phyloP scores from a whole-genome alignment of 2,329 filamentous ascomycete genomes.

The Aspergillus terreus region DNA sequence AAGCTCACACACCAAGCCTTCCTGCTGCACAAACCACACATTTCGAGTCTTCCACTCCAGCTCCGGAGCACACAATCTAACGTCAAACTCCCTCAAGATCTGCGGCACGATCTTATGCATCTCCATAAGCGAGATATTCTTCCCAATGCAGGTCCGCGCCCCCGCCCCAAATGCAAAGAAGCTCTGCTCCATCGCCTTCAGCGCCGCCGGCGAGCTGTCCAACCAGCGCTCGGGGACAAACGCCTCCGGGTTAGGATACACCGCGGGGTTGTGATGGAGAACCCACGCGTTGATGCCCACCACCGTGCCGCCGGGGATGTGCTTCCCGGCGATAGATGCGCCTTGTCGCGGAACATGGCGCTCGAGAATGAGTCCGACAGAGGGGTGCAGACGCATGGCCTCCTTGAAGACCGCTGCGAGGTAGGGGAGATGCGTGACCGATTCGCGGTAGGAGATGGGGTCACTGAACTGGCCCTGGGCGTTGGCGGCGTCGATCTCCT shows the following conservation, averaged over 20 bases:
- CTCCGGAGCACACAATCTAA: no score
- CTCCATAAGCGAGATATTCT: constrained; percentile 31
- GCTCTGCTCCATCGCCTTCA: constrained; percentile 29
- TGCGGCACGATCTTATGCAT: constrained; percentile 31
- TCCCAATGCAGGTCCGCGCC: constrained; percentile 28
- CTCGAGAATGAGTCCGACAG: constrained; percentile 31
- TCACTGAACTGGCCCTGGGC: constrained; percentile 15
- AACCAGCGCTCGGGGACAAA: constrained; percentile 48
- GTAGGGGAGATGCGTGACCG: constrained; percentile 23
- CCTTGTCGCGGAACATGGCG: constrained; percentile 31
- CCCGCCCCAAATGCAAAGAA: constrained; percentile 31
- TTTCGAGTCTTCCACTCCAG: no score
- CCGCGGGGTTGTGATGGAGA: constrained; percentile 35
- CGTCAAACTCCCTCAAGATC: constrained; percentile 12
- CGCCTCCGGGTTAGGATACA: constrained; percentile 40
- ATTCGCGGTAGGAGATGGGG: constrained; percentile 14
- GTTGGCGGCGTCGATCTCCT: neutral
- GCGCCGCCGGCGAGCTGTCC: constrained; percentile 20
- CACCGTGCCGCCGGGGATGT: constrained; percentile 37
- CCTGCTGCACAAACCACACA: no score
- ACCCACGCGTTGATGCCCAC: constrained; percentile 46
- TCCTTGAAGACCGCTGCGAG: constrained; percentile 36
- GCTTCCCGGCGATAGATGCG: constrained; percentile 23
- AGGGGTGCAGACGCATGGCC: constrained; percentile 34
- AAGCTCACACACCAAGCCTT: no score